Base-by-base conservation (phyloP, 2,329 filamentous ascomycete species). In the Neonectria sp. region DNA sequence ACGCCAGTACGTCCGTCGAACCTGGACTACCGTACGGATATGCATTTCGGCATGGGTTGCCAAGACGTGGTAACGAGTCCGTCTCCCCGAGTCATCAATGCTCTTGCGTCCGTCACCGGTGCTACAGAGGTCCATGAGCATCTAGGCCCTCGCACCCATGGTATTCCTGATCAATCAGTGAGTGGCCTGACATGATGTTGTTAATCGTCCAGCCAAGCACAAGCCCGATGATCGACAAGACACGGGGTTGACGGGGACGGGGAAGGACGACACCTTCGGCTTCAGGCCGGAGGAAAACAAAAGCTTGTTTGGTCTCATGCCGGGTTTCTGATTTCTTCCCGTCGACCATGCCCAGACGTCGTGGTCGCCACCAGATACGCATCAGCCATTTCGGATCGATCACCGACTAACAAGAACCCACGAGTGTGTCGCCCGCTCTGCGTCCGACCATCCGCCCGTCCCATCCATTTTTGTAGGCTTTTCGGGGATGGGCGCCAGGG, bases 101-200 rank as follows among this genome's bases (percentile, higher is more conserved):
- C 49, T 51, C 29, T 56, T 60, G 57, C 51, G 46, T 65, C 63
- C 57, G 63, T 57, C 35, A 65, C 57, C 6, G 27, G 57, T 57
- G 45, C 45, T 56, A 52, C 51, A 57, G 63, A 65, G 63, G 63
- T 65, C 63, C 33, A 65, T 61, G 25, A 49, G 45, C 46, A 65
- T 65, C 63, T 57, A 65, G 63, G 52, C 63, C 63, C 33, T 65
- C 25, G 46, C 25, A 45, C 52, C 52, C 57, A 57, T 65, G 57
- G 57, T 56, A 21, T 35, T 21, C 15, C 17, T 52, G 49, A 6
- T 60, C 24, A 33, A 27, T 37, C 45, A 60, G 31, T 25, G 21
- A 31, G 52, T 65, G 63, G 63, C 21, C 57, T 60, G 63, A 65
- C 56, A 21, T 46, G 45, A 53, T 45, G 40, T n/a, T 45, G 40